These are phyloP conservation scores for Mycena sanguinolenta DNA, from an alignment of 768 basidiomycete genomes.

Conservation along the genomic window DNA sequence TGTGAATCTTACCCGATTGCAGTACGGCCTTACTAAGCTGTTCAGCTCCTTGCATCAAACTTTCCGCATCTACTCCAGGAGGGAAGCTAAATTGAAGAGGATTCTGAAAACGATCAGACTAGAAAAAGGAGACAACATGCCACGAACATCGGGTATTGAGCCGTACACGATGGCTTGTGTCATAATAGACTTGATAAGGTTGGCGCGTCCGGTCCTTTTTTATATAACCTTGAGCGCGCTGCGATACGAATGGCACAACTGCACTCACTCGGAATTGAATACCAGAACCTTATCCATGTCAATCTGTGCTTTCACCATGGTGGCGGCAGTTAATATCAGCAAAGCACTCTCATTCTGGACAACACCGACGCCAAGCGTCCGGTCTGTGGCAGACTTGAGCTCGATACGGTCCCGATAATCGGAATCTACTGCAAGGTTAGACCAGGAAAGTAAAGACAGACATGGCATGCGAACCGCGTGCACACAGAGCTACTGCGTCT, in stretches of 20 bases:
- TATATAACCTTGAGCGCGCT: slow-evolving; percentile 14
- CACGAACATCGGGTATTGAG: slow-evolving; percentile 69
- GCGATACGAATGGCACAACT: neutral
- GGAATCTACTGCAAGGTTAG: slow-evolving; percentile 60
- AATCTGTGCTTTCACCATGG: slow-evolving; percentile 76
- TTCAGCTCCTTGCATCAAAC: slow-evolving; percentile 84
- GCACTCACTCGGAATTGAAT: slow-evolving; percentile 75
- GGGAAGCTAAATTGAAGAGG: slow-evolving; percentile 86
- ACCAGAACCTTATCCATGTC: slow-evolving; percentile 71
- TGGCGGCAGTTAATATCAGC: slow-evolving; percentile 74
- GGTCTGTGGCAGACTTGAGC: slow-evolving; percentile 74
- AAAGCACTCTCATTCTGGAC: slow-evolving; percentile 61
- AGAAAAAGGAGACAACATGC: neutral
- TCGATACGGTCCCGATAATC: slow-evolving; percentile 81
- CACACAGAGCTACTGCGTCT: slow-evolving; percentile 80
- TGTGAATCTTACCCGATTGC: slow-evolving; percentile 68
- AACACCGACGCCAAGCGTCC: slow-evolving; percentile 80
- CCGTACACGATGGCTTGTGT: slow-evolving; percentile 88
- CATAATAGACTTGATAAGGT: slow-evolving; percentile 83
- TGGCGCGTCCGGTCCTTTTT: slow-evolving; percentile 74
- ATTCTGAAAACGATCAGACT: slow-evolving; percentile 59
- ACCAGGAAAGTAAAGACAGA: neutral
- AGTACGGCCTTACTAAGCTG: slow-evolving; percentile 80
- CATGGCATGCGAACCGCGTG: slow-evolving; percentile 61
- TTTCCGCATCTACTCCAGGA: slow-evolving; percentile 82